Conservation (phyloP, 768 basidiomycete genomes). For the Gymnopilus dilepis region DNA sequence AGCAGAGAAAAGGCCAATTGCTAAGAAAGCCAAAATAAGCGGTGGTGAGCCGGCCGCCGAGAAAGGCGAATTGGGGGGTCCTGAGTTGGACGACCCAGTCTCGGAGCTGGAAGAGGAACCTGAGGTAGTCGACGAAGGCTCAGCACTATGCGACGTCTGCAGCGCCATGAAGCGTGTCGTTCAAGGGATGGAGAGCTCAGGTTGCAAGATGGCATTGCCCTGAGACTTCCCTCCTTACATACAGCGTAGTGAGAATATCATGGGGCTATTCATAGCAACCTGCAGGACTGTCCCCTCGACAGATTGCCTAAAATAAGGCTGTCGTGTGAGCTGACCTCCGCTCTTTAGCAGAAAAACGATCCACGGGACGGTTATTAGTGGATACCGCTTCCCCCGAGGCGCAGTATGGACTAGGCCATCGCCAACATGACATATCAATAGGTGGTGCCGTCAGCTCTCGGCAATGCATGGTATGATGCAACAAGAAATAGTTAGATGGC, state of each 20-base stretch:
- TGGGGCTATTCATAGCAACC: conserved; percentile 16
- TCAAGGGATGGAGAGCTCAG: not conserved
- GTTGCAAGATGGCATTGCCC: not conserved
- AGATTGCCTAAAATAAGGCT: not conserved
- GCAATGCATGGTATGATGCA: not conserved
- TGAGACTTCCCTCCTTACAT: conserved; percentile 16
- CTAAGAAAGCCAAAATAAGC: conserved; percentile 63
- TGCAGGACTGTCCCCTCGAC: not conserved
- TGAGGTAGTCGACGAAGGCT: conserved; percentile 11
- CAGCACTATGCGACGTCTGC: conserved; percentile 22
- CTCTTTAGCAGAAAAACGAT: not conserved
- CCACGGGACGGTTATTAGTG: conserved; percentile 6
- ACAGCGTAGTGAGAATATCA: conserved; percentile 23
- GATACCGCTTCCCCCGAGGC: conserved; percentile 13
- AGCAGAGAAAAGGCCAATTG: conserved; percentile 59
- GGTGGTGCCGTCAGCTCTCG: not conserved
- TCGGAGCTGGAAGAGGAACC: not conserved
- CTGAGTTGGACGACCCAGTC: not conserved
- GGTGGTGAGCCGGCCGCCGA: conserved; percentile 50
- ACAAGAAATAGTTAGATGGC: not conserved
- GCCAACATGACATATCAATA: not conserved
- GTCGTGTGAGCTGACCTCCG: conserved; percentile 14
- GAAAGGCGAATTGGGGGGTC: conserved; percentile 21
- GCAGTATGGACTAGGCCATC: conserved; percentile 3
- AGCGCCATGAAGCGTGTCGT: conserved; percentile 23